phyloP scores from a whole-genome alignment of 192 early-diverging fungal species.

The Allomyces arbusculus region DNA sequence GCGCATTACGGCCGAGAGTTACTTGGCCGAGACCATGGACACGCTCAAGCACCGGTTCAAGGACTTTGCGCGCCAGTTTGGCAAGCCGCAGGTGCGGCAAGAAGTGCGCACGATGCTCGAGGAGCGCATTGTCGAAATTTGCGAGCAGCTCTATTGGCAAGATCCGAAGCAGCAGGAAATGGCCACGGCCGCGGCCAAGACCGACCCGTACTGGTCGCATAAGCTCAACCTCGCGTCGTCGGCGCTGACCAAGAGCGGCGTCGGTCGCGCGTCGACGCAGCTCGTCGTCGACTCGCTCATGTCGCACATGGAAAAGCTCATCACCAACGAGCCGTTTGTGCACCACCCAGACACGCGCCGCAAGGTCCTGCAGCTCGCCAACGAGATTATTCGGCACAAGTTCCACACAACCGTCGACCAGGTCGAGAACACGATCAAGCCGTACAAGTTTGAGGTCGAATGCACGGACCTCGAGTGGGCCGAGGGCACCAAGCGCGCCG shows the following conservation, averaged over 20 bases:
- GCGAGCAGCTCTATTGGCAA: constrained; percentile 78
- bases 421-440: constrained; percentile 98
- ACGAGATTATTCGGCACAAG: constrained; percentile 65
- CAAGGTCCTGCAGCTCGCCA: constrained; percentile 62
- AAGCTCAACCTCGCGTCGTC: constrained; percentile 66
- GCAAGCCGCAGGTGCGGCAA: constrained; percentile 80
- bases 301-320: constrained; percentile 56
- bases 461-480: constrained; percentile 77
- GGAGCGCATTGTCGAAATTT: constrained; percentile 71
- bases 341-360: constrained; percentile 62
- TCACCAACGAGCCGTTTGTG: constrained; percentile 60
- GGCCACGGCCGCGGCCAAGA: constrained; percentile 9
- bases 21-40: constrained; percentile 87
- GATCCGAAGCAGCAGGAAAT: constrained; percentile 45
- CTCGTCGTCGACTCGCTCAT: constrained; percentile 74
- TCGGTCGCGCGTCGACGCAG: constrained; percentile 79
- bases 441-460: constrained; percentile 95
- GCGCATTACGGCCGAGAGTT: constrained; percentile 80
- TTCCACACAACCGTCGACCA: constrained; percentile 82
- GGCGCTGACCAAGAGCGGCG: constrained; percentile 78
- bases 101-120: constrained; percentile 83
- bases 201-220: constrained; percentile 58
- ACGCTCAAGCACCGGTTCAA: constrained; percentile 84
- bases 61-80: constrained; percentile 76
- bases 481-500: constrained; percentile 65